Evolutionary conservation across 257 asterid genomes (phyloP), one percentile per base, ranked within the genome.

Genomic region (Solanum commersonii): DNA sequence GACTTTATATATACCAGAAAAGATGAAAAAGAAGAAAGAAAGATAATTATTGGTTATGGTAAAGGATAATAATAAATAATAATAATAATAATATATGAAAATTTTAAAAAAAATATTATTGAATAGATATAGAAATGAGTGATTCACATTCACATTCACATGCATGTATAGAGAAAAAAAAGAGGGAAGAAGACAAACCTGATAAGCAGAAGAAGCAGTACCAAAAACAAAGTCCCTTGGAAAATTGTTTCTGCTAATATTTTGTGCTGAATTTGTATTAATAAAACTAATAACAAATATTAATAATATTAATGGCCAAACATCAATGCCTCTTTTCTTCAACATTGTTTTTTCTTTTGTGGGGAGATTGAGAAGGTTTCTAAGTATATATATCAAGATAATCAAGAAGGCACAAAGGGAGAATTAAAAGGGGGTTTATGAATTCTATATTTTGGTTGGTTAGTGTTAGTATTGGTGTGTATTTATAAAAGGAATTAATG

Each of bases 151-250:
- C 46, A 9, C 44, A 9, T 78, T 78, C 85, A 79, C 85, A 44
- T 79, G 85, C 67, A 79, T 79, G 67, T 44, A 1, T 3, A 86
- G 37, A 25, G 7, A 31, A 49, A 9, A 22, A 1, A 8, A 22
- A 0, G 7, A 25, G 37, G 11, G 31, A 40, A 22, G 33, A 20
- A 25, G 37, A 40, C 37, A 12, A 59, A 95, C 99, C 98, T 96
- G 98, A 89, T 90, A 95, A 86, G 98, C 98, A 87, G 99, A 93
- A 84, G 99, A 95, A 27, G 99, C 98, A 76, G 98, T 95, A 15
- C 99, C 99, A 90, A 96, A 96, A 29, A 96, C 98, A 90, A 95
- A 96, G 77, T 94, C 98, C 71, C 88, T 83, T 1, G 99, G 99
- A 73, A 96, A 96, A 34, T 79, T 79, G 87, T 91, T 94, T 92